phyloP scores from a whole-genome alignment of 169 alveolate species.

The Cryptosporidium muris region DNA sequence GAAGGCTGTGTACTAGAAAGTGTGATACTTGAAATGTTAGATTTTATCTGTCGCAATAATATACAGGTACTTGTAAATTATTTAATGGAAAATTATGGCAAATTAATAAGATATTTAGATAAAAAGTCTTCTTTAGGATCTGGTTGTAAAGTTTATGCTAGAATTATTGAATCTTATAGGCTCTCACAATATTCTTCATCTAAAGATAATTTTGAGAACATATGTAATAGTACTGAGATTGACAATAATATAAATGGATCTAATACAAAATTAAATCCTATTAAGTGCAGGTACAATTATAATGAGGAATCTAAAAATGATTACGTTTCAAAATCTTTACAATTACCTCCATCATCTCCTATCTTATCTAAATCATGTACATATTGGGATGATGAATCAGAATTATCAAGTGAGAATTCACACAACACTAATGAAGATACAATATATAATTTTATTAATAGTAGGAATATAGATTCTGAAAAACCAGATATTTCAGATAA shows the following conservation, averaged over 20 bases:
- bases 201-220: not conserved
- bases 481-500: too few relatives aligned
- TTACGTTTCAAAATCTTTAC: too few relatives aligned
- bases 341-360: too few relatives aligned
- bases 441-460: too few relatives aligned
- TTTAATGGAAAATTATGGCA: conserved; percentile 29
- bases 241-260: not conserved
- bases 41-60: conserved; percentile 55
- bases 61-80: conserved; percentile 35
- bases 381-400: too few relatives aligned
- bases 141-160: conserved; percentile 54
- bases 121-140: conserved; percentile 29
- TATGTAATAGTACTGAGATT: too few relatives aligned
- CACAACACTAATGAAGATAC: too few relatives aligned
- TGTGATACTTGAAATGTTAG: conserved; percentile 65
- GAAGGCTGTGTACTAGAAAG: conserved; percentile 67
- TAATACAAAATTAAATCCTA: not conserved
- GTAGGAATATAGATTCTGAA: too few relatives aligned
- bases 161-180: conserved; percentile 45
- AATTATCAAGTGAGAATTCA: too few relatives aligned
- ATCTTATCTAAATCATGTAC: too few relatives aligned
- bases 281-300: not conserved
- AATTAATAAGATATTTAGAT: conserved; percentile 4
- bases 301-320: not conserved
- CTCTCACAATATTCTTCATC: not conserved